These are phyloP conservation scores for Cyberlindnera suaveolens DNA, from an alignment of 805 yeast species.

Conservation along the genomic window DNA sequence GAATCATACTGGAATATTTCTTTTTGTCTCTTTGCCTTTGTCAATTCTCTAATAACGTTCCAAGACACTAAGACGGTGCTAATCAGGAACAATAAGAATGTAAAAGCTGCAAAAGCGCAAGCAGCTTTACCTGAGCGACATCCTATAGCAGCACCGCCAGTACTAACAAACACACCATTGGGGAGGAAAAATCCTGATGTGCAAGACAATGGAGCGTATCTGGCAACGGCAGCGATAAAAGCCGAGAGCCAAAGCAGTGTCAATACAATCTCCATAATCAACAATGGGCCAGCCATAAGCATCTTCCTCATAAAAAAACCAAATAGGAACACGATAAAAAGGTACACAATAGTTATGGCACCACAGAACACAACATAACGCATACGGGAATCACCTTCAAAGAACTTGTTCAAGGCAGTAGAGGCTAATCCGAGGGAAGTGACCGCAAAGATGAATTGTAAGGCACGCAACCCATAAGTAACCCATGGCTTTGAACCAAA, in stretches of 20 bases:
- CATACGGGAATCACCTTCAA: constrained; percentile 23
- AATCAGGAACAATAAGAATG: constrained; percentile 23
- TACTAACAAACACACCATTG: background rate
- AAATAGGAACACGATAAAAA: constrained; percentile 18
- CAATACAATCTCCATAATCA: constrained; percentile 24
- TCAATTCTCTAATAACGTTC: constrained; percentile 23
- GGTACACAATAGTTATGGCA: constrained; percentile 25
- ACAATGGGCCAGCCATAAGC: constrained; percentile 23
- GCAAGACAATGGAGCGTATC: constrained; percentile 26
- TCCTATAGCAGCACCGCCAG: background rate
- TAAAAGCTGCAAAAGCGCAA: constrained; percentile 11
- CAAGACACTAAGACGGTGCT: constrained; percentile 21
- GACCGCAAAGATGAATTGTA: constrained; percentile 24
- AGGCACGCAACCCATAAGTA: constrained; percentile 14
- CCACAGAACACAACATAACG: constrained; percentile 28
- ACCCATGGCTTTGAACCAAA: constrained; percentile 6
- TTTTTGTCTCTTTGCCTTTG: background rate
- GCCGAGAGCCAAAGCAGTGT: constrained; percentile 28
- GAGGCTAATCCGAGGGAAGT: constrained; percentile 26
- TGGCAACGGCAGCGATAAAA: constrained; percentile 28
- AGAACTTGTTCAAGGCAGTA: constrained; percentile 20
- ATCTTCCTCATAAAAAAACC: constrained; percentile 15
- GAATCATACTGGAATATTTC: background rate
- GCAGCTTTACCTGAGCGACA: constrained; percentile 13
- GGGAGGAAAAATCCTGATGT: too few relatives aligned